A percentile compares a stretch with the other conserved stretches of the same genome.
Evolutionary conservation across 768 basidiomycete genomes (phyloP).

Genomic region (Boletus sensibilis): DNA sequence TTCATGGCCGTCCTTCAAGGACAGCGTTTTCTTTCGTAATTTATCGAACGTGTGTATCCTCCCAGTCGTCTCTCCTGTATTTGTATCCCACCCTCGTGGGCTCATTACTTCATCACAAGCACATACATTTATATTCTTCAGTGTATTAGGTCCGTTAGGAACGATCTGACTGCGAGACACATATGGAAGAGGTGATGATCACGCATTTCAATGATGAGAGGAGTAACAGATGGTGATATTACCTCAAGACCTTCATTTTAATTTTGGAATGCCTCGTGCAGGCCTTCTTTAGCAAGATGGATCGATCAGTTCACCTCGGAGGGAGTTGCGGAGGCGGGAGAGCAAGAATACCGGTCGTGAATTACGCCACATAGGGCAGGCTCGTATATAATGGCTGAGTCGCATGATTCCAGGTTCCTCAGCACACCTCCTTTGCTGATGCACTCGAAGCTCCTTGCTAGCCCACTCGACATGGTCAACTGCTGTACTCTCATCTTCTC

Average conservation of each 20-base stretch:
- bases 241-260: conserved; percentile 31
- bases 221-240: conserved; percentile 30
- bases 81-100: conserved; percentile 33
- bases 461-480: conserved; percentile 28
- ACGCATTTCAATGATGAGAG: conserved; percentile 32
- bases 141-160: conserved; percentile 23
- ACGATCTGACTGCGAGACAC: conserved; percentile 26
- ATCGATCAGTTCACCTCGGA: conserved; percentile 20
- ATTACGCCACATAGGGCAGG: conserved; percentile 16
- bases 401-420: conserved; percentile 10
- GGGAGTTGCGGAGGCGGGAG: conserved; percentile 12
- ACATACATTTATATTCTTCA: conserved; percentile 19
- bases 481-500: conserved; percentile 24
- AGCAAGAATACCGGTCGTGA: conserved; percentile 17
- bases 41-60: conserved; percentile 30
- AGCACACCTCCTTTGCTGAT: conserved; percentile 18
- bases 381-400: conserved; percentile 23
- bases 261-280: conserved; percentile 30
- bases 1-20: conserved; percentile 65
- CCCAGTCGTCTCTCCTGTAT: conserved; percentile 25
- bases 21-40: conserved; percentile 28
- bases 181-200: conserved; percentile 31
- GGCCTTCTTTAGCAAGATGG: conserved; percentile 17
- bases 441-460: conserved; percentile 21
- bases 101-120: conserved; percentile 19